phyloP scores from a whole-genome alignment of 768 basidiomycete genomes.

The Dictyophora rubrovolvata region DNA sequence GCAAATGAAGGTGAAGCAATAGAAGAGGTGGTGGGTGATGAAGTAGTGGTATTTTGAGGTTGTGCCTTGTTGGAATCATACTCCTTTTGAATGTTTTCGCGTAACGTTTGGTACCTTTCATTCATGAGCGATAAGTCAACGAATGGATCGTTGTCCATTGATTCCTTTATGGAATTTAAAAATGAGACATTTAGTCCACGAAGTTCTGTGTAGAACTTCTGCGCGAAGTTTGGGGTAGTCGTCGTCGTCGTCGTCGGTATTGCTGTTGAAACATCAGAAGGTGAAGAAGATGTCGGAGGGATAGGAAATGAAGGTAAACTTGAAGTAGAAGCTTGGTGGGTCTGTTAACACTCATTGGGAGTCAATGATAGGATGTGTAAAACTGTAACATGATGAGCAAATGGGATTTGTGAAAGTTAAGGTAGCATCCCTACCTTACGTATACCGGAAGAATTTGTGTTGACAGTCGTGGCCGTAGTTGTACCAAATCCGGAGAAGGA shows the following conservation, averaged over 20 bases:
- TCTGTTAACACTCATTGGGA: conserved; percentile 6
- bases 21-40: conserved; percentile 1
- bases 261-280: not conserved
- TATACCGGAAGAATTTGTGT: conserved; percentile 11
- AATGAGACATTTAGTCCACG: conserved; percentile 67
- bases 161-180: conserved; percentile 44
- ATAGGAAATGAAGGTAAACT: conserved; percentile 10
- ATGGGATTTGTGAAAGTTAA: not conserved
- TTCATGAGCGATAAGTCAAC: conserved; percentile 46
- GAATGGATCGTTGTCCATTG: conserved; percentile 61
- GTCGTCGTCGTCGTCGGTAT: conserved; percentile 8
- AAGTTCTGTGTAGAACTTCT: conserved; percentile 55
- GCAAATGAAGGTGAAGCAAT: not conserved
- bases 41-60: not conserved
- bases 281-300: conserved; percentile 10
- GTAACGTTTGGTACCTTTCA: conserved; percentile 48
- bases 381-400: not conserved
- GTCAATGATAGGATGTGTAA: not conserved
- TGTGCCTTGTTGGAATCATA: conserved; percentile 26
- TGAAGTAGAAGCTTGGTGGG: conserved; percentile 10
- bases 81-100: conserved; percentile 45
- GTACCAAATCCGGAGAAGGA: conserved; percentile 9
- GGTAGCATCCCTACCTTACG: not conserved
- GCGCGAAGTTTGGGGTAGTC: conserved; percentile 16
- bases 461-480: conserved; percentile 13